Evolutionary conservation across 768 basidiomycete genomes (phyloP).

Genomic region (Leccinum obscurum): DNA sequence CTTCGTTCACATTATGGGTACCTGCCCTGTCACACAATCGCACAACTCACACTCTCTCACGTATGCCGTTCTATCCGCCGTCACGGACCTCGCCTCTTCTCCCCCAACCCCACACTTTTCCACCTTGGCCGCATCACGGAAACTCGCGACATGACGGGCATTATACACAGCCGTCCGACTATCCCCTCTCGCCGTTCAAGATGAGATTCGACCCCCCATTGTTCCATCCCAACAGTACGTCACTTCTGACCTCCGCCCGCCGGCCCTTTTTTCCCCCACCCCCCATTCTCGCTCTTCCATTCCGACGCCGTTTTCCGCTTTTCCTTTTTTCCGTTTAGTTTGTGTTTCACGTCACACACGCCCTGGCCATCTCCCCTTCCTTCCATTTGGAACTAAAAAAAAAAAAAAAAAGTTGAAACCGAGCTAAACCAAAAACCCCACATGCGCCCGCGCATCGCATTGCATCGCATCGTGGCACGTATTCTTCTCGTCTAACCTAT

Average conservation of each 20-base stretch:
- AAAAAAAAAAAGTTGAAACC: background rate
- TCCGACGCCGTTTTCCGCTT: background rate
- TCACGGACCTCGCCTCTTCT: background rate
- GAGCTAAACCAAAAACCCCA: background rate
- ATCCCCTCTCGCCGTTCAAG: slow-evolving; percentile 98
- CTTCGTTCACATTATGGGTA: too few species aligned
- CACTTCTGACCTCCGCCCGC: background rate
- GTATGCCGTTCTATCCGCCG: background rate
- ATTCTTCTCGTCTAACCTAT: background rate
- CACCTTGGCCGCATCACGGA: background rate
- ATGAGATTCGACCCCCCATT: slow-evolving; percentile 98
- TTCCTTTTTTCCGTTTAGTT: background rate
- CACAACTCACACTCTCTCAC: background rate
- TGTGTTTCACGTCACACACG: background rate
- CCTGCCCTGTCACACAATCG: too few species aligned
- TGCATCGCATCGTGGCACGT: background rate
- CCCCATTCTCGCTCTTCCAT: background rate
- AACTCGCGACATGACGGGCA: background rate
- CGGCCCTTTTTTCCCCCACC: too few species aligned
- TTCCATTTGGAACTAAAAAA: background rate
- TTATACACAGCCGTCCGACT: slow-evolving; percentile 69
- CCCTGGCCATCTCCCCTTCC: background rate
- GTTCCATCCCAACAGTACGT: slow-evolving; percentile 95
- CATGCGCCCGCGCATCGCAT: background rate
- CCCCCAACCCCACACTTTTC: background rate